Evolutionary conservation across 1,284 basidiomycete species (phyloP).

Genomic region (Paramarasmius palmivorus): DNA sequence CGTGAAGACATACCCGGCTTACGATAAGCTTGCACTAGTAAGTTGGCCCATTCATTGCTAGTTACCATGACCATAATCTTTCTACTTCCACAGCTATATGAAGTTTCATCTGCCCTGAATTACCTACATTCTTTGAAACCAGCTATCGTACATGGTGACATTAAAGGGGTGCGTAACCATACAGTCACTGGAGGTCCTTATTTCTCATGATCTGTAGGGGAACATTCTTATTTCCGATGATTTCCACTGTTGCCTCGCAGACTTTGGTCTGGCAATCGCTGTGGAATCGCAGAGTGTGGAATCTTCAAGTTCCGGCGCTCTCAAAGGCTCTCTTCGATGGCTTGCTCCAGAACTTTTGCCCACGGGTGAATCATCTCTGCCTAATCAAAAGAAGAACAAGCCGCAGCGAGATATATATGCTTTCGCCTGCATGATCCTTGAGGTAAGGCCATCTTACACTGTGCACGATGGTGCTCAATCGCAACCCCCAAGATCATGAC

Average conservation of each 20-base stretch:
- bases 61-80: background rate
- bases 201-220: background rate
- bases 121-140: constrained; percentile 13
- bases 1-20: constrained; percentile 4
- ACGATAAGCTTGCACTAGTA: background rate
- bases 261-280: constrained; percentile 9
- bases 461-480: background rate
- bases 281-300: constrained; percentile 7
- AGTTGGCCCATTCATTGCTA: too few relatives aligned
- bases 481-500: background rate
- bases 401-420: constrained; percentile 11
- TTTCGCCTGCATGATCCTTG: constrained; percentile 11
- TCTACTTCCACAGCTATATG: background rate
- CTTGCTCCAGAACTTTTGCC: constrained; percentile 9
- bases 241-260: constrained; percentile 5
- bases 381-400: background rate
- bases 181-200: background rate
- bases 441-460: constrained; percentile 4
- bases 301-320: background rate
- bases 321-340: constrained; percentile 11
- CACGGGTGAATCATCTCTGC: background rate
- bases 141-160: constrained; percentile 13
- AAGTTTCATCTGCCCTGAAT: constrained; percentile 4
- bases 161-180: constrained; percentile 7
- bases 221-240: constrained; percentile 1